Conservation (phyloP, 2,329 filamentous ascomycete genomes). For the Cladophialophora carrionii region DNA sequence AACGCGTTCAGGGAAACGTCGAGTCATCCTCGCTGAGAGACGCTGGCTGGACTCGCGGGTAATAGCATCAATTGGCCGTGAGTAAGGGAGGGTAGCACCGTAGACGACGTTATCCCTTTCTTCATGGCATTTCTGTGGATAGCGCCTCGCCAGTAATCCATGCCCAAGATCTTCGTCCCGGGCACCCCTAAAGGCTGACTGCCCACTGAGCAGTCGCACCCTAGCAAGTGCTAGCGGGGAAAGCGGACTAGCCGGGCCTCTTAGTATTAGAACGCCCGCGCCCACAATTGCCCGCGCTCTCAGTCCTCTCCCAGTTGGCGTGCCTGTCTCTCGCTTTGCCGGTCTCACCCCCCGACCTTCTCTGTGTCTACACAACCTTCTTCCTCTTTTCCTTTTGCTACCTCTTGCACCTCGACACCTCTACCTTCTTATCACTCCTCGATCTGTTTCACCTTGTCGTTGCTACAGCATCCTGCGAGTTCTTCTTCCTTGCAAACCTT, state of each 20-base stretch:
- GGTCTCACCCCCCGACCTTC: slow-evolving; percentile 24
- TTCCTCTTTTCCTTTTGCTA: slow-evolving; percentile 22
- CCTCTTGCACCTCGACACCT: slow-evolving; percentile 17
- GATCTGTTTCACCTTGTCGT: slow-evolving; percentile 33
- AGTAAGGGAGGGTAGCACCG: neutral
- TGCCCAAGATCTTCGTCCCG: slow-evolving; percentile 20
- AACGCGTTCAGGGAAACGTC: neutral
- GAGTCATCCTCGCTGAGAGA: neutral
- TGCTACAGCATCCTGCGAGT: slow-evolving; percentile 30
- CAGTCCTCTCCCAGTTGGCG: slow-evolving; percentile 23
- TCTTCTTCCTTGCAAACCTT: slow-evolving; percentile 29
- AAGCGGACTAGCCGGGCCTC: slow-evolving; percentile 10
- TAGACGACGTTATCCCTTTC: slow-evolving; percentile 10
- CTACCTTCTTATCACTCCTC: slow-evolving; percentile 18
- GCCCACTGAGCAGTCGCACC: slow-evolving; percentile 5
- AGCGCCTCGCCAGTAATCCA: slow-evolving; percentile 9
- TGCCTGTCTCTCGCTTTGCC: slow-evolving; percentile 27
- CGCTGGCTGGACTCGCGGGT: slow-evolving; percentile 8
- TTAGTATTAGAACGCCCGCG: slow-evolving; percentile 21
- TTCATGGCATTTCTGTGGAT: slow-evolving; percentile 2
- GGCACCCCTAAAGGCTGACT: slow-evolving; percentile 10
- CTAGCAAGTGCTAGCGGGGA: slow-evolving; percentile 15
- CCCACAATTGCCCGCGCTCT: slow-evolving; percentile 13
- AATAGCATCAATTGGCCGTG: slow-evolving; percentile 13
- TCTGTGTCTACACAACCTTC: slow-evolving; percentile 21